A percentile compares a stretch with the other conserved stretches of the same genome.
phyloP scores from a whole-genome alignment of 2,329 filamentous ascomycete species.

The Sphaerulina musiva region DNA sequence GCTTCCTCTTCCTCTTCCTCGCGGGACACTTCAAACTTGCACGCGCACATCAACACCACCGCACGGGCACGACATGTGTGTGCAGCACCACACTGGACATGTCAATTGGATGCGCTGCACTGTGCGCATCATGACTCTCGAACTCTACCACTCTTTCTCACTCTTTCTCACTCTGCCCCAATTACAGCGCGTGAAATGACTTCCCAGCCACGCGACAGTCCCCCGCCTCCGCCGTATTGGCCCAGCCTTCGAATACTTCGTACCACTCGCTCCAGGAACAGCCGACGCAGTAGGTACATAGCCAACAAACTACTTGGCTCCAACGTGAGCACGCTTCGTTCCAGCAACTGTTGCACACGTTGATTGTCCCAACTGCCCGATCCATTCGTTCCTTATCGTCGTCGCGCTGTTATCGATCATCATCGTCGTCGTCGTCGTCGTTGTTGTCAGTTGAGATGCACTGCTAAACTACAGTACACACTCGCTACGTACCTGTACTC shows the following conservation, averaged over 20 bases:
- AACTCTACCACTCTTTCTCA: background rate
- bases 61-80: background rate
- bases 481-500: background rate
- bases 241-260: background rate
- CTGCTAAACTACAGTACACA: background rate
- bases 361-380: background rate
- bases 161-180: background rate
- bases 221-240: background rate
- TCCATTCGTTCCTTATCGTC: conserved; percentile 5
- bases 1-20: too few relatives aligned
- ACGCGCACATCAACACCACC: background rate
- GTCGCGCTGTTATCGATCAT: background rate
- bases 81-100: background rate
- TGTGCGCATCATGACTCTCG: background rate
- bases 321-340: background rate
- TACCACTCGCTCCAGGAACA: background rate
- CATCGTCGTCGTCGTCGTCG: background rate
- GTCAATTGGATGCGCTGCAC: background rate
- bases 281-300: background rate
- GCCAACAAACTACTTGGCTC: background rate
- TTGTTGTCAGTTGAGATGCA: too few relatives aligned
- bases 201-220: conserved; percentile 2
- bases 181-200: background rate
- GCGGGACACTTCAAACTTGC: too few relatives aligned
- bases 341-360: conserved; percentile 3